A percentile compares a stretch with the other conserved stretches of the same genome.
These are phyloP conservation scores for Neoboletus brunneissimus DNA, from an alignment of 768 basidiomycete genomes.

Conservation along the genomic window DNA sequence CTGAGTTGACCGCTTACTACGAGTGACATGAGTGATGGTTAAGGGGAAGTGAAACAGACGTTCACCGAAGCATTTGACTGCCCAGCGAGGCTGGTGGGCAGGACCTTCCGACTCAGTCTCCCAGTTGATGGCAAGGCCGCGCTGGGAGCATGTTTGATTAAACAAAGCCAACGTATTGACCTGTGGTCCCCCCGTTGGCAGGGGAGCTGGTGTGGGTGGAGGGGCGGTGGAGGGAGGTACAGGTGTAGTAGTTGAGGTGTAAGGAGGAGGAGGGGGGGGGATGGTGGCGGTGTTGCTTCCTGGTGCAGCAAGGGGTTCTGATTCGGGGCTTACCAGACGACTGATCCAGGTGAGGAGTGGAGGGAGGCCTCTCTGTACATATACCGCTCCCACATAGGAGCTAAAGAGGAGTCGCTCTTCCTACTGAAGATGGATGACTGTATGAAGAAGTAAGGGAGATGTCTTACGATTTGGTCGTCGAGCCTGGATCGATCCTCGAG, in stretches of 20 bases:
- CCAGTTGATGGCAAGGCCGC: constrained; percentile 44
- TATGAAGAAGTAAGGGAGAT: not conserved
- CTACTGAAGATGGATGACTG: constrained; percentile 32
- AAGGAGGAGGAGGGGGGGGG: constrained; percentile 26
- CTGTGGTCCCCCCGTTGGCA: constrained; percentile 22
- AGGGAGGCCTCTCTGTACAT: constrained; percentile 50
- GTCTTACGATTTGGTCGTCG: constrained; percentile 36
- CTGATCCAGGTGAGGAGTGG: constrained; percentile 58
- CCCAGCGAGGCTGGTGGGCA: constrained; percentile 56
- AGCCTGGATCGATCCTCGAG: constrained; percentile 37
- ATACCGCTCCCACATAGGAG: constrained; percentile 66
- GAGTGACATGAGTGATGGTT: not conserved
- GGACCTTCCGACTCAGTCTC: constrained; percentile 46
- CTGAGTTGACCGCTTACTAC: constrained; percentile 50
- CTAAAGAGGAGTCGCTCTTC: constrained; percentile 55
- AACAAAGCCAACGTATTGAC: constrained; percentile 45
- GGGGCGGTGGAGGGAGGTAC: constrained; percentile 18
- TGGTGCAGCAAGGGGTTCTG: constrained; percentile 23
- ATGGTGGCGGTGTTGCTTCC: constrained; percentile 12
- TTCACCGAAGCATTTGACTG: constrained; percentile 52
- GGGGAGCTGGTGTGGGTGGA: constrained; percentile 19
- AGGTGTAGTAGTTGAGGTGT: constrained; percentile 18
- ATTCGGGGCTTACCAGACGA: constrained; percentile 49
- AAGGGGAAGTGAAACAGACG: constrained; percentile 1
- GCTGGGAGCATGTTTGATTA: constrained; percentile 53